phyloP scores from a whole-genome alignment of 2,329 filamentous ascomycete genomes.

The Monosporascus ibericus region DNA sequence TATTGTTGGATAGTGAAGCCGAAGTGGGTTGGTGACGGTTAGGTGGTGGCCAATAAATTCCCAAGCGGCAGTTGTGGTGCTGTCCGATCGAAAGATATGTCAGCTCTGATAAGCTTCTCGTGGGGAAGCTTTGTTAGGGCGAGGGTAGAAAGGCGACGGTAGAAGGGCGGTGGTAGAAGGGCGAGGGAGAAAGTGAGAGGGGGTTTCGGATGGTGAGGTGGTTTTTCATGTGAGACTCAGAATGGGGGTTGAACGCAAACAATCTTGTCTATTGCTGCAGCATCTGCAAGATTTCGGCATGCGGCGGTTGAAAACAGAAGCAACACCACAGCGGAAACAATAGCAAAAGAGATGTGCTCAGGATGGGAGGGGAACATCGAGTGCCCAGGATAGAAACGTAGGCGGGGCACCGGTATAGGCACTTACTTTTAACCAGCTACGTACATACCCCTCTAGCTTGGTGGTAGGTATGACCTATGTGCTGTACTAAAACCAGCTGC shows the following conservation, averaged over 20 bases:
- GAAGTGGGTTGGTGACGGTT: not conserved
- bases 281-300: constrained; percentile 21
- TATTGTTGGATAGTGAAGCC: not conserved
- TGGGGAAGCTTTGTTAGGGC: not conserved
- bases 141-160: not conserved
- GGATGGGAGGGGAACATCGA: not conserved
- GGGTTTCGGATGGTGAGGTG: not conserved
- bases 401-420: not conserved
- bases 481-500: not conserved
- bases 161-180: not conserved
- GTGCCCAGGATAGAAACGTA: not conserved
- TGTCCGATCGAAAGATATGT: constrained; percentile 5
- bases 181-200: not conserved
- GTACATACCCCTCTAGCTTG: not conserved
- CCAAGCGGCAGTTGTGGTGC: not conserved
- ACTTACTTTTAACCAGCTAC: not conserved
- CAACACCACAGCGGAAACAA: constrained; percentile 12
- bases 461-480: not conserved
- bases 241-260: constrained; percentile 5
- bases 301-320: constrained; percentile 22
- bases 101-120: constrained; percentile 24
- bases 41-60: not conserved
- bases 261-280: constrained; percentile 18
- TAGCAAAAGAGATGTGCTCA: constrained; percentile 7
- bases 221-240: not conserved